A percentile compares a stretch with the other conserved stretches of the same genome.
These are phyloP conservation scores for Chlorella sp. DNA, from an alignment of 139 green algal species.

Conservation along the genomic window DNA sequence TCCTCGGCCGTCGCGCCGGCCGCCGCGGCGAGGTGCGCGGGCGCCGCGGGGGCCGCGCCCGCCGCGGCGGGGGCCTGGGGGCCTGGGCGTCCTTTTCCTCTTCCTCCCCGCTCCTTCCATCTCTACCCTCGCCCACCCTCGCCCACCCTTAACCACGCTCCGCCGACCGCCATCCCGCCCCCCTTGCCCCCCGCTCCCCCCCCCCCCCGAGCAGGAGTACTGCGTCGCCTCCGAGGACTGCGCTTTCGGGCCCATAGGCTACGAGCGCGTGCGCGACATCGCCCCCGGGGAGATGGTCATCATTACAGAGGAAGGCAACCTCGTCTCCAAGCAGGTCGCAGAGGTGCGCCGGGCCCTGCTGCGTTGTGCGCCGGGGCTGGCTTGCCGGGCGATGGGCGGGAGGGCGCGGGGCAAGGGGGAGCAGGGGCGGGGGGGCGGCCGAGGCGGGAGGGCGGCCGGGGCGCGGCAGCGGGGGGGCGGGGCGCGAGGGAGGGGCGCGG, in stretches of 20 bases:
- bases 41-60: no score
- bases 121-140: not conserved
- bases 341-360: constrained; percentile 21
- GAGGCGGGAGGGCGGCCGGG: no score
- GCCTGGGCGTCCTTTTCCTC: no score
- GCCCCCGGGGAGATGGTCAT: constrained; percentile 95
- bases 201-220: constrained; percentile 74
- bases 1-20: constrained; percentile 72
- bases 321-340: constrained; percentile 75
- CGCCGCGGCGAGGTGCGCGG: constrained; percentile 58
- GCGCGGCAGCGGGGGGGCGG: no score
- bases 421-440: no score
- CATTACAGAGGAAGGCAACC: constrained; percentile 78
- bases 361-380: not conserved
- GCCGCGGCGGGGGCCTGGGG: no score
- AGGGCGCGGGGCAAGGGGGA: no score
- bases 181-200: not conserved
- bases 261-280: constrained; percentile 92
- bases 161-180: no score
- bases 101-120: no score
- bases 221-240: constrained; percentile 96
- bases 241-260: constrained; percentile 97
- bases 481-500: no score
- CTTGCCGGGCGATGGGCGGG: not conserved
- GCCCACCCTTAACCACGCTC: not conserved